These are phyloP conservation scores for Apophysomyces variabilis DNA, from an alignment of 371 early-diverging fungal species.

Conservation along the genomic window DNA sequence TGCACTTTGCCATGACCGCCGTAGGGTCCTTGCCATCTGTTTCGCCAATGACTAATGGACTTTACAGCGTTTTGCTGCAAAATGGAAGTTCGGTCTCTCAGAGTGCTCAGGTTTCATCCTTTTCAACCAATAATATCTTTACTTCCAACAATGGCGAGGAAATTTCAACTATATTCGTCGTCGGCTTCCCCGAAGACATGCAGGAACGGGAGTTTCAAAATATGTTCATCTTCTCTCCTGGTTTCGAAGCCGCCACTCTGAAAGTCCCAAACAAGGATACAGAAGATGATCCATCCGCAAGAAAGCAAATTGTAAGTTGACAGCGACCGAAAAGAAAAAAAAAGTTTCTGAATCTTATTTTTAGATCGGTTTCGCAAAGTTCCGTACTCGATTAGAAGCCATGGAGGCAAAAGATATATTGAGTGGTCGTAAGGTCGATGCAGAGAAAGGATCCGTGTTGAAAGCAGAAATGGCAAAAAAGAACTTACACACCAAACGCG, in stretches of 20 bases:
- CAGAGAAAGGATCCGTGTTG: constrained; percentile 78
- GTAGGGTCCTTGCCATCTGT: constrained; percentile 12
- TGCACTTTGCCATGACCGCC: constrained; percentile 10
- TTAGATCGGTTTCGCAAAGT: constrained; percentile 93
- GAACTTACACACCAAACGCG: constrained; percentile 78
- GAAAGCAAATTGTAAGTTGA: constrained; percentile 39
- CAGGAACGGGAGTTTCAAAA: constrained; percentile 94
- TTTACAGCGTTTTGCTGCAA: constrained; percentile 20
- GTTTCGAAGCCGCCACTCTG: constrained; percentile 92
- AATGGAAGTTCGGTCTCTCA: constrained; percentile 15
- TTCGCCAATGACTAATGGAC: constrained; percentile 14
- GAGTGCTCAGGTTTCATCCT: constrained; percentile 3
- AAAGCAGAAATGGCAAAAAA: constrained; percentile 95
- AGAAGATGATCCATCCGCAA: constrained; percentile 45
- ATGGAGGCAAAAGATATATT: constrained; percentile 85
- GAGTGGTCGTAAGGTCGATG: constrained; percentile 85
- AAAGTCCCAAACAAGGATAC: constrained; percentile 74
- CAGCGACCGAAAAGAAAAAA: neutral
- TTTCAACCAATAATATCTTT: neutral
- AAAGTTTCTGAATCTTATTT: constrained; percentile 12
- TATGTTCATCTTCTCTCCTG: constrained; percentile 93
- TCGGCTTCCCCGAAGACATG: constrained; percentile 96
- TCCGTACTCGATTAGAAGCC: constrained; percentile 82
- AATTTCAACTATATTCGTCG: constrained; percentile 93
- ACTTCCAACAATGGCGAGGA: constrained; percentile 62